Evolutionary conservation across 116 monocot species (phyloP).

Genomic region (Phalaenopsis hybrid): DNA sequence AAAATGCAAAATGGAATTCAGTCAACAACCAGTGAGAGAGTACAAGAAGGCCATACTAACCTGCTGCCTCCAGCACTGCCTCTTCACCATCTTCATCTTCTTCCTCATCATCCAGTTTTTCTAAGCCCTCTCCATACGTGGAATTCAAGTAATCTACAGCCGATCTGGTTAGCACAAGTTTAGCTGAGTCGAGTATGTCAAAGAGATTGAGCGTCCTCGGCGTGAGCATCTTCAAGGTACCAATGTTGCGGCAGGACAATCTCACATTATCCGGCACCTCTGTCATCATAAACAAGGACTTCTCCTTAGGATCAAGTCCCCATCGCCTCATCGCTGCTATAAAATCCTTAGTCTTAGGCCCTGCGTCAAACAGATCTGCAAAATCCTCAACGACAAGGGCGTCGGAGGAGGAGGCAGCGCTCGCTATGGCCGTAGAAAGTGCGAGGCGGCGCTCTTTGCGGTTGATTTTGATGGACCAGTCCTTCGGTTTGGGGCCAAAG

Average conservation of each 20-base stretch:
- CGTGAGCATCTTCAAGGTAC: conserved; percentile 88
- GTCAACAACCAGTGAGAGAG: no score
- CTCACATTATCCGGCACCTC: conserved; percentile 58
- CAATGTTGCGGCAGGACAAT: conserved; percentile 68
- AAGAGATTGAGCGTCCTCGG: conserved; percentile 87
- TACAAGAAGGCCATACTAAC: not conserved
- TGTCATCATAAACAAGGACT: conserved; percentile 62
- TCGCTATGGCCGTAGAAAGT: conserved; percentile 82
- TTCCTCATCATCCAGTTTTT: conserved; percentile 23
- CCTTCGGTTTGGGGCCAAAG: conserved; percentile 87
- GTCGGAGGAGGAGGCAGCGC: conserved; percentile 39
- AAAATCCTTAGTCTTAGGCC: conserved; percentile 81
- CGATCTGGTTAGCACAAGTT: conserved; percentile 59
- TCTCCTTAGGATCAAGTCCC: conserved; percentile 77
- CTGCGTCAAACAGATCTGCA: conserved; percentile 27
- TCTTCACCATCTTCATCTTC: conserved; percentile 21
- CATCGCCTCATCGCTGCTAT: conserved; percentile 65
- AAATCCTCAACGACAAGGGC: conserved; percentile 81
- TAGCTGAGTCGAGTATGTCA: conserved; percentile 66
- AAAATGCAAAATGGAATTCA: no score
- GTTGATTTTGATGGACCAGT: conserved; percentile 97
- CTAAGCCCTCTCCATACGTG: conserved; percentile 43
- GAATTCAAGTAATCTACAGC: conserved; percentile 75
- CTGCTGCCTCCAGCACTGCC: not conserved
- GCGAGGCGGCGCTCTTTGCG: conserved; percentile 96